phyloP scores from a whole-genome alignment of 371 early-diverging fungal genomes.

The Smittium culicis region DNA sequence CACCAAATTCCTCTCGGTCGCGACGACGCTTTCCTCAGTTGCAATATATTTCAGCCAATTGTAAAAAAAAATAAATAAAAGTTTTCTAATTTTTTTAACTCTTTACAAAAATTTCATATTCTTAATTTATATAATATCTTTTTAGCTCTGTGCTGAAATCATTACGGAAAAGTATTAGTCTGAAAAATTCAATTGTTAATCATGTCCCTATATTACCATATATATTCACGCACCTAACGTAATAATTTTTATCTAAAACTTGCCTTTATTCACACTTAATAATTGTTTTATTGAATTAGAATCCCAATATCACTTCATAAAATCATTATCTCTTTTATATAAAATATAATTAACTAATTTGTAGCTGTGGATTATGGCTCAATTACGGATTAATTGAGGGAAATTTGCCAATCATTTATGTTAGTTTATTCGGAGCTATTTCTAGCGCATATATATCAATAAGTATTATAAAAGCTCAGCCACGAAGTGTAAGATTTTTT shows the following conservation, averaged over 20 bases:
- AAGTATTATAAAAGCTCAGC: not conserved
- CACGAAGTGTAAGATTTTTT: not conserved
- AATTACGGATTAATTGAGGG: not conserved
- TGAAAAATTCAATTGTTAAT: not conserved
- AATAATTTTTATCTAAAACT: not conserved
- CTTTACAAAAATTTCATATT: not conserved
- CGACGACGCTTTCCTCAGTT: not conserved
- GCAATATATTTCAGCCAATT: not conserved
- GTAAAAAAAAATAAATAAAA: not conserved
- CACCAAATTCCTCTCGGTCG: not conserved
- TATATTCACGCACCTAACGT: not conserved
- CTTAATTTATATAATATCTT: not conserved
- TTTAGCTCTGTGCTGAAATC: not conserved
- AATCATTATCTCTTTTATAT: not conserved
- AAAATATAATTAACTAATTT: not conserved
- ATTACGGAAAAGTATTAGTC: not conserved
- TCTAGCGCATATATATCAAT: not conserved
- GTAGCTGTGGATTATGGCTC: not conserved
- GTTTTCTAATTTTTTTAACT: not conserved
- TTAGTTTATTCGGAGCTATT: not conserved
- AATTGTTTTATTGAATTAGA: too few relatives aligned
- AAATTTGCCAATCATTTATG: not conserved
- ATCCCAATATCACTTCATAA: too few relatives aligned
- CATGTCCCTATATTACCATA: not conserved
- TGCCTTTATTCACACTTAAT: not conserved